Conservation (phyloP, 257 asterid genomes). For the Nyctanthes arbortristis region DNA sequence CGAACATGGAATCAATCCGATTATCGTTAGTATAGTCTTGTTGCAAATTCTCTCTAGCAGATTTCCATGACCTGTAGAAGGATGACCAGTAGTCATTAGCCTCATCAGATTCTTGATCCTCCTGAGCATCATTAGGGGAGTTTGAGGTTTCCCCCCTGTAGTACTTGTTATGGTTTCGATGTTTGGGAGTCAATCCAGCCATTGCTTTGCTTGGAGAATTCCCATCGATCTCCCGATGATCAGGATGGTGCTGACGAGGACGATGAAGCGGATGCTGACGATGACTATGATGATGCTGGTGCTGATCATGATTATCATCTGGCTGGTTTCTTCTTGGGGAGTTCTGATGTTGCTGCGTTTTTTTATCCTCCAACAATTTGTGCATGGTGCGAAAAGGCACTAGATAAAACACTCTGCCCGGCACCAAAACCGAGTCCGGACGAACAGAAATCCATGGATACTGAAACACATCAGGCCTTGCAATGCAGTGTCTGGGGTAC, state of each 20-base stretch:
- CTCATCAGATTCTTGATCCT: constrained; percentile 13
- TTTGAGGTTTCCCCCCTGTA: no score
- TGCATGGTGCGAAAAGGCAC: constrained; percentile 34
- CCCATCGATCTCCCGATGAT: no score
- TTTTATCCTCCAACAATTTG: constrained; percentile 28
- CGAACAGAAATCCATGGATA: constrained; percentile 60
- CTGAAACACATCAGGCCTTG: constrained; percentile 72
- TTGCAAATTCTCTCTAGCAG: constrained; percentile 18
- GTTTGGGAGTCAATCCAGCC: constrained; percentile 26
- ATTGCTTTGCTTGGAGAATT: not conserved
- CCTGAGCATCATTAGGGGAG: not conserved
- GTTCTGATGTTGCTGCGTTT: not conserved
- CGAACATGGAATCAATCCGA: constrained; percentile 15
- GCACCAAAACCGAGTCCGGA: constrained; percentile 50
- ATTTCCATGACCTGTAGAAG: constrained; percentile 41
- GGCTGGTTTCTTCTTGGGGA: not conserved
- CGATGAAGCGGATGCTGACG: no score
- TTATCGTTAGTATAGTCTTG: constrained; percentile 9
- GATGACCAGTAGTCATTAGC: constrained; percentile 15
- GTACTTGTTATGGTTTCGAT: not conserved
- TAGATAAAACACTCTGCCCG: constrained; percentile 43
- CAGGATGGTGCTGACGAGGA: not conserved
- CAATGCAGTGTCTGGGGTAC: constrained; percentile 58
- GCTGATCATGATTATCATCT: not conserved
- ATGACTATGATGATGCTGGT: not conserved